These are phyloP conservation scores for Amanita molliuscula DNA, from an alignment of 768 basidiomycete species.

Conservation along the genomic window DNA sequence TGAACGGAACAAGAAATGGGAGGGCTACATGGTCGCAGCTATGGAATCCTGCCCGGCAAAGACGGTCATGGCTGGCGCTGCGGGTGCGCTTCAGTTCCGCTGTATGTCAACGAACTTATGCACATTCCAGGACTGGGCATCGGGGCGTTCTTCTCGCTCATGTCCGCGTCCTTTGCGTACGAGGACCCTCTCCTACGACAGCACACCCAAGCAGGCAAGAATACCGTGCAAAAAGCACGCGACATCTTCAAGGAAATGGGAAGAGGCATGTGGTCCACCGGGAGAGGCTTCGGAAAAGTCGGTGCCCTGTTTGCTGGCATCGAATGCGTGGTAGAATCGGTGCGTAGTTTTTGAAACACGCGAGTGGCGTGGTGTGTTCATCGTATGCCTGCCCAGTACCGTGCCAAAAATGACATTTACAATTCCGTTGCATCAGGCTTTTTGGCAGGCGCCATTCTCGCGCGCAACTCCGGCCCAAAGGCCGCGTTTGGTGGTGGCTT, in stretches of 20 bases:
- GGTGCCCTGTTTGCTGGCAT: slow-evolving; percentile 91
- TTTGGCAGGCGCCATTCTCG: slow-evolving; percentile 80
- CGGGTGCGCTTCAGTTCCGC: slow-evolving; percentile 44
- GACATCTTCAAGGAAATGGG: slow-evolving; percentile 94
- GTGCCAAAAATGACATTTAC: slow-evolving; percentile 90
- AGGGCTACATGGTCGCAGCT: slow-evolving; percentile 54
- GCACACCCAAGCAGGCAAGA: slow-evolving; percentile 44
- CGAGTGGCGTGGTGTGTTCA: not conserved
- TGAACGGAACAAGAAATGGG: slow-evolving; percentile 68
- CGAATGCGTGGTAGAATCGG: slow-evolving; percentile 92
- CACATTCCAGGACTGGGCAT: slow-evolving; percentile 68
- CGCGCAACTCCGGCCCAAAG: slow-evolving; percentile 78
- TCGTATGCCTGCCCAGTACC: slow-evolving; percentile 48
- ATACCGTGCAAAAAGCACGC: slow-evolving; percentile 66
- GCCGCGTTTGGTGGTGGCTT: slow-evolving; percentile 82
- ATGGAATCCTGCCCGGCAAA: slow-evolving; percentile 87
- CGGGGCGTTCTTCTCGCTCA: slow-evolving; percentile 92
- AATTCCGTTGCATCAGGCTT: slow-evolving; percentile 88
- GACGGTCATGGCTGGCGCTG: slow-evolving; percentile 68
- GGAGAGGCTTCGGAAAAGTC: slow-evolving; percentile 91
- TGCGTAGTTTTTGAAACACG: slow-evolving; percentile 29
- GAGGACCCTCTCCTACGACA: slow-evolving; percentile 83
- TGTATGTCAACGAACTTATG: not conserved
- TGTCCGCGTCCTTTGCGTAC: slow-evolving; percentile 92
- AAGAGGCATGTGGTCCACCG: slow-evolving; percentile 78